phyloP scores from a whole-genome alignment of 139 green algal genomes.

The Tetratostichococcus sp. region DNA sequence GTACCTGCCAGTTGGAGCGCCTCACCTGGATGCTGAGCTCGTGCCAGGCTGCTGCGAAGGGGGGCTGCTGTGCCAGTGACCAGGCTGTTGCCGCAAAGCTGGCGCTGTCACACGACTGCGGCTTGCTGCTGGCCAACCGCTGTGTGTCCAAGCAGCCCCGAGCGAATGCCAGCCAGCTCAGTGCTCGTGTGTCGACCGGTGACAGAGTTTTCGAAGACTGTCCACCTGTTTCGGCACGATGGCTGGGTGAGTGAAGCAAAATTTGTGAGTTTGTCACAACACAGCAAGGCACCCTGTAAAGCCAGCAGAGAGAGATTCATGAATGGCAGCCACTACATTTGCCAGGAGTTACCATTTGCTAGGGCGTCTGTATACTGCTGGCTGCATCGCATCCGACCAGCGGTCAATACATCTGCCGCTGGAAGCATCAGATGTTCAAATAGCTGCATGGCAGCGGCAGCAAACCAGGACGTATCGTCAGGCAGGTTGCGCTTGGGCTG shows the following conservation, averaged over 20 bases:
- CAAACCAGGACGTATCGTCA: conserved; percentile 39
- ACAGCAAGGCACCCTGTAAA: too few relatives aligned
- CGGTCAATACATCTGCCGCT: background rate
- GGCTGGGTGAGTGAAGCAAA: background rate
- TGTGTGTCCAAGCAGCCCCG: conserved; percentile 23
- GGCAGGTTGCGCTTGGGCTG: conserved; percentile 61
- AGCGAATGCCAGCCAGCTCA: conserved; percentile 65
- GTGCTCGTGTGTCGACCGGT: conserved; percentile 45
- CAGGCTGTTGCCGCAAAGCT: conserved; percentile 32
- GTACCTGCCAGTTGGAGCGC: too few relatives aligned
- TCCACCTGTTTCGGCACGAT: background rate
- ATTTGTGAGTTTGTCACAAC: too few relatives aligned
- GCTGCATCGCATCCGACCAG: too few relatives aligned
- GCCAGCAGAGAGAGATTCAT: too few relatives aligned
- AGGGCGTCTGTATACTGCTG: too few relatives aligned
- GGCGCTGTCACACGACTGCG: conserved; percentile 25
- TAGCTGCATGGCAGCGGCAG: background rate
- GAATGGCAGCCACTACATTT: too few relatives aligned
- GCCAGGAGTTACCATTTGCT: too few relatives aligned
- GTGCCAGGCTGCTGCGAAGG: conserved; percentile 32
- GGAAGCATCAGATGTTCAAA: conserved; percentile 4
- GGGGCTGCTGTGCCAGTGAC: conserved; percentile 36
- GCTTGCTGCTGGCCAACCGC: background rate
- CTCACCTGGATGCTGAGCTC: conserved; percentile 25
- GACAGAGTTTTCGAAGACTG: background rate